Base-by-base conservation (phyloP, 345 rosid genomes). In the Citrus cavaleriei region DNA sequence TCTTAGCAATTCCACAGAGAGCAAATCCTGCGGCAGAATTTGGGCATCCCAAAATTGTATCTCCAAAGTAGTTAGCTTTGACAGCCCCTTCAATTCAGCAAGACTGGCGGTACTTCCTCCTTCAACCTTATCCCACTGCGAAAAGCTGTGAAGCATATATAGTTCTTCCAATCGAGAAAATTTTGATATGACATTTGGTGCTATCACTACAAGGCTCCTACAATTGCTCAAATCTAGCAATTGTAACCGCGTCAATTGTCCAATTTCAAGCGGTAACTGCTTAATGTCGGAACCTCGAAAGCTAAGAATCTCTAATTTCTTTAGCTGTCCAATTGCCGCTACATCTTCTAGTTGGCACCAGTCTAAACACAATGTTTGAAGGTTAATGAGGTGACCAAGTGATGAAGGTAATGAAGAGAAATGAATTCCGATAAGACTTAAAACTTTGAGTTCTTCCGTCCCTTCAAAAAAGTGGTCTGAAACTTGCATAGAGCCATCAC, bases 161-260 rank as follows among this genome's bases (percentile, higher is more conserved):
- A 85, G 19, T 10, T 82, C 87, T 49, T 85, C 87, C 34, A 85
- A 63, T 8, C 7, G 14, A 3, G 63, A 27, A 40, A 85, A 72
- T 6, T 70, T 54, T 65, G 73, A 27, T 4, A 82, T 25, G 5
- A 80, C 62, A 72, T 70, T 68, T 0, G 83, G 79, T 3, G 78
- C 24, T 46, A 85, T 82, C 30, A 72, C 67, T 37, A 18, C 21
- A 9, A 85, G 79, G 0, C 24, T 10, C 1, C 21, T 0, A 54
- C 83, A 82, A 37, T 19, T 0, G 10, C 25, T 79, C 66, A 85
- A 70, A 35, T 82, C 79, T 24, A 85, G 24, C 10, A 73, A 7
- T 12, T 28, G 66, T 13, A 82, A 71, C 14, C 63, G 18, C 3
- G 67, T 73, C 46, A 85, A 30, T 3, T 74, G 28, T 16, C 78